Conservation (phyloP, 257 asterid species). For the Solanum piurae region DNA sequence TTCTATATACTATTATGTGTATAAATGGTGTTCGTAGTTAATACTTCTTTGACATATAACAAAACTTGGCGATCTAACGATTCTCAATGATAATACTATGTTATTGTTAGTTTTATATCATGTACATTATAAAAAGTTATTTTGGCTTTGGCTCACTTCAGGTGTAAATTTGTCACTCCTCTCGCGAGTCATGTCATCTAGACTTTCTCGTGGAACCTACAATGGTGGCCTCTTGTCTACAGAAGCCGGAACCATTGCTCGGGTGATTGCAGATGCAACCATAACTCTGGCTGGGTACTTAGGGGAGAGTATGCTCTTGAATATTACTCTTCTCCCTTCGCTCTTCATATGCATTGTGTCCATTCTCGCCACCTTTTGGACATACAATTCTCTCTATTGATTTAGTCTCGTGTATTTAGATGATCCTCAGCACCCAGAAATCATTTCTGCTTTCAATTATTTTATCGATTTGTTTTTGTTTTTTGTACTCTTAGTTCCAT, state of each 20-base stretch:
- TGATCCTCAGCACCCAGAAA: background rate
- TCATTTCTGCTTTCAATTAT: background rate
- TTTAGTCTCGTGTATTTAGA: background rate
- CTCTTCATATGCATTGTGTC: conserved; percentile 64
- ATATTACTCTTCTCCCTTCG: conserved; percentile 70
- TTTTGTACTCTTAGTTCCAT: background rate
- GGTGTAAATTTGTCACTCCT: conserved; percentile 84
- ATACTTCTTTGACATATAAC: background rate
- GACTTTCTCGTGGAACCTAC: conserved; percentile 89
- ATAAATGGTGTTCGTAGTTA: background rate
- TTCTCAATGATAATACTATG: background rate
- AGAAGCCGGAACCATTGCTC: conserved; percentile 88
- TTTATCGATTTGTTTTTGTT: background rate
- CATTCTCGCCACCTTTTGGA: conserved; percentile 67
- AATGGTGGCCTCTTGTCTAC: conserved; percentile 88
- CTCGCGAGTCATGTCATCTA: conserved; percentile 86
- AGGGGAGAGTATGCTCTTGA: conserved; percentile 58
- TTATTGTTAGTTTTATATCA: background rate
- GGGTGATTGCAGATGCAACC: conserved; percentile 85
- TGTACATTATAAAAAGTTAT: background rate
- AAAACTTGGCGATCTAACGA: background rate
- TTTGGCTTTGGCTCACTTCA: background rate
- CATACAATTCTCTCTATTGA: conserved; percentile 74
- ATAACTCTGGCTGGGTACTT: conserved; percentile 75
- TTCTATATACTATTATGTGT: background rate